Percentiles rank a stretch among this genome's conserved stretches.
Evolutionary conservation across 768 basidiomycete species (phyloP).

Genomic region (Hirschioporus abietinus): DNA sequence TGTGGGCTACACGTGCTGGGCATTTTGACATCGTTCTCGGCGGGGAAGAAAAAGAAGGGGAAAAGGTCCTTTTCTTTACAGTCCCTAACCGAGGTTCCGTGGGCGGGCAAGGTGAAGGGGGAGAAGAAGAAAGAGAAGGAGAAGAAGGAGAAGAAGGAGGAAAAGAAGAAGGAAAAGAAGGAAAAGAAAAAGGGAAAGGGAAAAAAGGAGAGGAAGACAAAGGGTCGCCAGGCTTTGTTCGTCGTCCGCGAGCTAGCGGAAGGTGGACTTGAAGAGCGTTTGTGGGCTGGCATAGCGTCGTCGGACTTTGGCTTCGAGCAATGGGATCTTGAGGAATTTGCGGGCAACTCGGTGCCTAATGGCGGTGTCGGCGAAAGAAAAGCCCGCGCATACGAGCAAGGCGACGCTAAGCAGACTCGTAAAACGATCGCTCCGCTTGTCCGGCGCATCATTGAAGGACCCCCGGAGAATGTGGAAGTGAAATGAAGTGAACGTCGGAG

Average conservation of each 20-base stretch:
- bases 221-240: slow-evolving; percentile 17
- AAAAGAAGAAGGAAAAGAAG: slow-evolving; percentile 43
- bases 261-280: slow-evolving; percentile 9
- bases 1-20: slow-evolving; percentile 65
- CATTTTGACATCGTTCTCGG: slow-evolving; percentile 69
- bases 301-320: slow-evolving; percentile 27
- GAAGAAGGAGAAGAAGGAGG: slow-evolving; percentile 48
- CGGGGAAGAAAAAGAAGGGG: slow-evolving; percentile 27
- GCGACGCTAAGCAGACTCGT: slow-evolving; percentile 54
- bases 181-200: slow-evolving; percentile 22
- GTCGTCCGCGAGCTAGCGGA: slow-evolving; percentile 11
- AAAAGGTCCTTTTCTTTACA: slow-evolving; percentile 22
- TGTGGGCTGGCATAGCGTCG: slow-evolving; percentile 16
- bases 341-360: slow-evolving; percentile 1
- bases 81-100: too few relatives aligned
- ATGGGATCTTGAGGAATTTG: neutral
- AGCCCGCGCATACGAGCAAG: slow-evolving; percentile 48
- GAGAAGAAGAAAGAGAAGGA: slow-evolving; percentile 49
- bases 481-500: neutral
- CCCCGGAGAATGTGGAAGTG: neutral
- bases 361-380: slow-evolving; percentile 5
- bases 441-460: slow-evolving; percentile 50
- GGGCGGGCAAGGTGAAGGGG: slow-evolving; percentile 28
- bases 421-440: slow-evolving; percentile 66
- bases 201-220: slow-evolving; percentile 23